A percentile compares a stretch with the other conserved stretches of the same genome.
Evolutionary conservation across 2,329 filamentous ascomycete genomes (phyloP).

Genomic region (Davidsoniella neocaledoniae): DNA sequence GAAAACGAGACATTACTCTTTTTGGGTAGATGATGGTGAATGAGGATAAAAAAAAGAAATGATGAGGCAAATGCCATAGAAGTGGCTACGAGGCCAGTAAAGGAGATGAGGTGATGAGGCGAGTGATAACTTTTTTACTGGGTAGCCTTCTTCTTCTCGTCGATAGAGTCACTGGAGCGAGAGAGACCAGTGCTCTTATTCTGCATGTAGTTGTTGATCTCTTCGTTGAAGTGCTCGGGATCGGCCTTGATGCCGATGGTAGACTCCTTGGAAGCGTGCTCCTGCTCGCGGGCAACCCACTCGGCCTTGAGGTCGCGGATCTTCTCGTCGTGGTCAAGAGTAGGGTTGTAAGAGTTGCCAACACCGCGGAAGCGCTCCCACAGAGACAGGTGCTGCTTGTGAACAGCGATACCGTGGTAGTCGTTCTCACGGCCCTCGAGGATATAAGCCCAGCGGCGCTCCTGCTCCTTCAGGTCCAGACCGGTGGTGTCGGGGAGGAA

Average conservation of each 20-base stretch:
- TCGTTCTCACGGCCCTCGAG: constrained; percentile 59
- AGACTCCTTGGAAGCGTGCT: constrained; percentile 31
- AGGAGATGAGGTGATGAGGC: background rate
- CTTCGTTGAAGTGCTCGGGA: constrained; percentile 14
- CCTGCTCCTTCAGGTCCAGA: constrained; percentile 91
- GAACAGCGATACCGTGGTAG: constrained; percentile 86
- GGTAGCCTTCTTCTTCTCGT: constrained; percentile 8
- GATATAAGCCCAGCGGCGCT: constrained; percentile 82
- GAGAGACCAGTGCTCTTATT: constrained; percentile 1
- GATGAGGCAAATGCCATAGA: background rate
- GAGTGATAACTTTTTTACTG: background rate
- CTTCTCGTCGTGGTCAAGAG: constrained; percentile 67
- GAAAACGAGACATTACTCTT: background rate
- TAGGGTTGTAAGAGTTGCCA: constrained; percentile 68
- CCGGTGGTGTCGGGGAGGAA: constrained; percentile 96
- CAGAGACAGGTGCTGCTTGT: constrained; percentile 70
- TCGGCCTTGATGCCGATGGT: constrained; percentile 22
- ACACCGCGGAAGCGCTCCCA: constrained; percentile 73
- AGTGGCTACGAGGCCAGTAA: background rate
- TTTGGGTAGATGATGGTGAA: background rate
- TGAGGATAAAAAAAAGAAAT: background rate
- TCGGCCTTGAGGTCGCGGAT: constrained; percentile 62
- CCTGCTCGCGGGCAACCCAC: constrained; percentile 37
- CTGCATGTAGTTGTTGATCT: constrained; percentile 12
- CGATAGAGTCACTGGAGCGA: constrained; percentile 4